Conservation (phyloP, 176 grass and related monocot genomes). For the Zea luxurians region DNA sequence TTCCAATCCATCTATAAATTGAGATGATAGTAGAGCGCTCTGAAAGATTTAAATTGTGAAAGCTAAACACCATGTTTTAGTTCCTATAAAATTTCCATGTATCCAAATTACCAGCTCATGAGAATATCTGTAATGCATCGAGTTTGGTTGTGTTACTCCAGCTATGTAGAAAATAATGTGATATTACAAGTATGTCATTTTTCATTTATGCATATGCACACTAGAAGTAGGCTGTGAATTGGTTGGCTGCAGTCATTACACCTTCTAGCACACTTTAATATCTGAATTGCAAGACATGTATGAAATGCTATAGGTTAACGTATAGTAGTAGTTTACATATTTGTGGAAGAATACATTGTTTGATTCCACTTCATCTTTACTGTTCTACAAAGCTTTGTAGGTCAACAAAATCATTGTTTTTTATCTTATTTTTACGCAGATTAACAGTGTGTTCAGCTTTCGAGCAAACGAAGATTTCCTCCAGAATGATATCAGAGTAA, state of each 20-base stretch:
- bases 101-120: not conserved
- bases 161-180: not conserved
- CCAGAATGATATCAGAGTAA: conserved; percentile 78
- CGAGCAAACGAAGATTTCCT: conserved; percentile 61
- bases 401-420: not conserved
- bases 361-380: not conserved
- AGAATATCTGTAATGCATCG: not conserved
- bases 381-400: not conserved
- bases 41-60: not conserved
- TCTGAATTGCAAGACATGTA: conserved; percentile 18
- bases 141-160: not conserved
- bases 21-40: not conserved
- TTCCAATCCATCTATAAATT: not conserved
- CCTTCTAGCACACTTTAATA: not conserved
- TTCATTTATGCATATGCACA: not conserved
- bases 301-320: conserved; percentile 18
- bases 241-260: not conserved
- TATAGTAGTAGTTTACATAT: not conserved
- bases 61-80: not conserved
- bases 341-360: not conserved
- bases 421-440: conserved; percentile 41
- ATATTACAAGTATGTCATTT: not conserved
- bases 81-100: not conserved
- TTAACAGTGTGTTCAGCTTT: conserved; percentile 55
- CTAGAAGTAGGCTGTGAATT: not conserved